Evolutionary conservation across 768 basidiomycete species (phyloP), one percentile per base, ranked within the genome.

Genomic region (Gloeophyllum trabeum): DNA sequence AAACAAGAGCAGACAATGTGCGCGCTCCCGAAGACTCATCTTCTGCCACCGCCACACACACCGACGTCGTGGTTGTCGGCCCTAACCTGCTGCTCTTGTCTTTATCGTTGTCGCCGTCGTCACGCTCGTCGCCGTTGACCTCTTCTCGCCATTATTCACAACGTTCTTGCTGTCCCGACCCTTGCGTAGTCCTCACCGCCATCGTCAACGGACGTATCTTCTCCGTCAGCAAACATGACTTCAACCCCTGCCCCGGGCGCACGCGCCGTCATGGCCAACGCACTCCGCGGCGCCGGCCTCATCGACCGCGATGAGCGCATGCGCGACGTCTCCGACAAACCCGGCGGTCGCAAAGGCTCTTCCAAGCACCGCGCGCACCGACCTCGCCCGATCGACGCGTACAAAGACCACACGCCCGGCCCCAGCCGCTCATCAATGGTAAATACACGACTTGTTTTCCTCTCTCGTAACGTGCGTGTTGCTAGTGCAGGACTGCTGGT

Each of bases 281-380:
- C 81, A 23, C 64, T 87, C 20, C 76, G 79, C 45, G 75, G 61
- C 26, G 83, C 81, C 2, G 85, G 84, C 32, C 76, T 87, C 54
- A 79, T 85, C 47, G 83, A 85, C 69, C 66, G 74, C 43, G 85
- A 88, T 58, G 66, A 77, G 44, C 71, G 66, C 50, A 87, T 88
- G 85, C 74, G 76, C 47, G 84, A 88, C 53, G 63, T 66, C 35
- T 66, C 72, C 6, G 75, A 77, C 62, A 81, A 67, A 50, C 81
- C 80, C 4, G 81, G 81, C 39, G 83, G 82, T 19, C 73, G 83
- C 54, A 88, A 87, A 58, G 74, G 75, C 35, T 51, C 67, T n/a
- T 63, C 67, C 13, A 84, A 81, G 63, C 60, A 70, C 48, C 71
- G 77, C 21, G 63, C 72, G 4, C 78, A 82, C 56, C 70, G 79